phyloP scores from a whole-genome alignment of 352 stramenopile species.

The Globisporangium heterothallicum region DNA sequence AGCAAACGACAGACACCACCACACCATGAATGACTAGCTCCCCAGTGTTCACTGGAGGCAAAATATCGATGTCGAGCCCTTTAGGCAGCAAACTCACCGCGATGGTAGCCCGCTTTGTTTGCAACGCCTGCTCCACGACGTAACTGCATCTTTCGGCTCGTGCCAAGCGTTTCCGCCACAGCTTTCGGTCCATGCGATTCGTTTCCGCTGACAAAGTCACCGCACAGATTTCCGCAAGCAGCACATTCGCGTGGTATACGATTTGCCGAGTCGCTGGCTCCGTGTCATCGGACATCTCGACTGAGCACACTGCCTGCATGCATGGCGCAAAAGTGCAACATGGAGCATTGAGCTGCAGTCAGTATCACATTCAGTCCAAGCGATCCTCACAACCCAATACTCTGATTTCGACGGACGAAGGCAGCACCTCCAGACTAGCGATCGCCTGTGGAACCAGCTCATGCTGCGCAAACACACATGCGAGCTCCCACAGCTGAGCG shows the following conservation, averaged over 20 bases:
- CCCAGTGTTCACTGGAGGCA: no score
- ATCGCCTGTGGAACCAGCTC: slow-evolving; percentile 31
- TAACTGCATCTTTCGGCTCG: slow-evolving; percentile 41
- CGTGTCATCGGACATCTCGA: slow-evolving; percentile 10
- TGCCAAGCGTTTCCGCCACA: slow-evolving; percentile 45
- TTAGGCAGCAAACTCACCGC: background rate
- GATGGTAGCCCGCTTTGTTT: slow-evolving; percentile 6
- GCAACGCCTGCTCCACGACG: slow-evolving; percentile 20
- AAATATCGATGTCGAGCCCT: no score
- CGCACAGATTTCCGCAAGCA: slow-evolving; percentile 58
- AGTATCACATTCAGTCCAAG: background rate
- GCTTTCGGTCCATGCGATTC: slow-evolving; percentile 38
- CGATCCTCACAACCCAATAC: background rate
- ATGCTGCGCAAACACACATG: slow-evolving; percentile 35
- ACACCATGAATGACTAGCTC: no score
- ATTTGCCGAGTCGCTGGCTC: slow-evolving; percentile 16
- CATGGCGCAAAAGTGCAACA: background rate
- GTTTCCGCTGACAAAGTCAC: slow-evolving; percentile 30
- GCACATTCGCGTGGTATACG: slow-evolving; percentile 27
- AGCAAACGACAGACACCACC: slow-evolving; percentile 8
- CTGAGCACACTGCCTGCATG: slow-evolving; percentile 26
- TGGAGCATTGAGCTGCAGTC: slow-evolving; percentile 5
- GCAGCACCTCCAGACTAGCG: slow-evolving; percentile 45
- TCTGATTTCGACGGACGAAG: slow-evolving; percentile 1
- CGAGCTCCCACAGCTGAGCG: slow-evolving; percentile 60